Evolutionary conservation across 129 eudicot species (phyloP).

Genomic region (Apium graveolens): DNA sequence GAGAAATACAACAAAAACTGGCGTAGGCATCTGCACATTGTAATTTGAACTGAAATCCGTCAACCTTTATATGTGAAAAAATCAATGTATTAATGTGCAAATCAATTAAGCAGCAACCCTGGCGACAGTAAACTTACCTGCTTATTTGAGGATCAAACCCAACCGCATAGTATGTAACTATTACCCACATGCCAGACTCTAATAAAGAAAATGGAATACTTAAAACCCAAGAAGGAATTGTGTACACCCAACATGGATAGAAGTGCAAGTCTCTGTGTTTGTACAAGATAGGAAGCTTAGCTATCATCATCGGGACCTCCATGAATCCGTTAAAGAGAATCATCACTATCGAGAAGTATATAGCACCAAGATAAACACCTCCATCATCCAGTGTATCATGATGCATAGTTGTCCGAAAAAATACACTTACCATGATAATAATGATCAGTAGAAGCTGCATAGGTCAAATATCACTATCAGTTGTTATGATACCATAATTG

Average conservation of each 20-base stretch:
- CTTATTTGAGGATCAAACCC: constrained; percentile 86
- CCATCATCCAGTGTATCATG: constrained; percentile 67
- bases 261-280: constrained; percentile 79
- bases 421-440: constrained; percentile 59
- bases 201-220: constrained; percentile 70
- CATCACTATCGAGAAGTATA: constrained; percentile 76
- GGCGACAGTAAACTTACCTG: constrained; percentile 31
- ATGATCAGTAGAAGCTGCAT: constrained; percentile 67
- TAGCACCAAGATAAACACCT: constrained; percentile 78
- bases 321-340: constrained; percentile 77
- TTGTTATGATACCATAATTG: not conserved
- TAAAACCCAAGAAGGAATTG: constrained; percentile 86
- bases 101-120: not conserved
- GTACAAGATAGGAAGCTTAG: constrained; percentile 89
- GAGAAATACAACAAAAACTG: constrained; percentile 73
- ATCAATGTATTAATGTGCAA: not conserved
- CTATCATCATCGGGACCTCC: constrained; percentile 84
- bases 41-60: not conserved
- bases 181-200: constrained; percentile 83
- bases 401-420: constrained; percentile 82
- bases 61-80: not conserved
- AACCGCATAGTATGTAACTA: constrained; percentile 64
- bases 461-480: constrained; percentile 14
- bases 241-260: constrained; percentile 91
- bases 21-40: constrained; percentile 53